phyloP scores from a whole-genome alignment of 139 green algal species.

The Chlorella sorokiniana region DNA sequence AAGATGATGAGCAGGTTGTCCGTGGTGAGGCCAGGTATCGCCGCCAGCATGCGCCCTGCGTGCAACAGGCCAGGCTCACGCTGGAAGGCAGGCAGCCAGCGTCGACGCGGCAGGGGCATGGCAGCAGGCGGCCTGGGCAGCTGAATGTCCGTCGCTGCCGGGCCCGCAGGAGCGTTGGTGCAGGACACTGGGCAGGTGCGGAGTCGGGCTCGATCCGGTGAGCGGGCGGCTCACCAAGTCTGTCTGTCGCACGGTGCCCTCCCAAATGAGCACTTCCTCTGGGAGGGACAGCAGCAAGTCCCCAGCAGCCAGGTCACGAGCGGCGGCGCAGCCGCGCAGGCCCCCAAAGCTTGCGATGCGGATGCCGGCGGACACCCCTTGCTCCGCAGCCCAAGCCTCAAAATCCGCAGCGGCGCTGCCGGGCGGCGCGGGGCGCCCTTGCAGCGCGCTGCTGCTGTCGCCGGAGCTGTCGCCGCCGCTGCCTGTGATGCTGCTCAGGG shows the following conservation, averaged over 20 bases:
- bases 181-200: too few relatives aligned
- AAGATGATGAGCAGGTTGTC: conserved; percentile 70
- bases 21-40: conserved; percentile 50
- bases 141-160: too few relatives aligned
- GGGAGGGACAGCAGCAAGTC: conserved; percentile 52
- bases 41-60: conserved; percentile 52
- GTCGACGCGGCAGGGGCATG: too few relatives aligned
- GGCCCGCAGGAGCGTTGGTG: too few relatives aligned
- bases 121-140: too few relatives aligned
- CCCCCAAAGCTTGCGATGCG: conserved; percentile 16
- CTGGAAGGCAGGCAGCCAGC: not conserved
- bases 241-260: conserved; percentile 53
- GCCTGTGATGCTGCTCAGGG: conserved; percentile 9
- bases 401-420: conserved; percentile 34
- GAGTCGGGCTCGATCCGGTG: too few relatives aligned
- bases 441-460: too few relatives aligned
- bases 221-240: conserved; percentile 49
- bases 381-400: conserved; percentile 3
- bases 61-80: not conserved
- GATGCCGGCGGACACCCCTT: conserved; percentile 15
- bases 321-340: conserved; percentile 56
- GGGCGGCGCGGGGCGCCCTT: not conserved
- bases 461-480: conserved; percentile 9
- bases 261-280: conserved; percentile 54
- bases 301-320: conserved; percentile 44